Base-by-base conservation (phyloP, 768 basidiomycete species). In the Psilocybe cubensis region DNA sequence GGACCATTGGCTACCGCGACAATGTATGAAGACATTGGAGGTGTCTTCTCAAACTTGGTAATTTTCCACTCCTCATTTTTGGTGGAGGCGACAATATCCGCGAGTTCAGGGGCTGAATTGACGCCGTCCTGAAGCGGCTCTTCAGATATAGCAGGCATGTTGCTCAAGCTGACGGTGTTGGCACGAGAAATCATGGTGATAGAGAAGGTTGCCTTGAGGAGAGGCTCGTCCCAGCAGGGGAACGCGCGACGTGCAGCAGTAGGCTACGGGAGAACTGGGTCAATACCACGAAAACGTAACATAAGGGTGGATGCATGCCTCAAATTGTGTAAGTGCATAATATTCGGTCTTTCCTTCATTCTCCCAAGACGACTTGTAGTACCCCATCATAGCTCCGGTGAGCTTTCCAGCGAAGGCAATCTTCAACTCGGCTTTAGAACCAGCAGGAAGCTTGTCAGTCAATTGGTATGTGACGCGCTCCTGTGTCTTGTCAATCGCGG, bases 191-290 rank as follows among this genome's bases (percentile, higher is more conserved):
- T 80, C 80, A 96, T 78, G 12, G 87, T 88, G 57, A 94, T 76
- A 0, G 81, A 66, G 68, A 89, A 92, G 2, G 88, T 94, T 0
- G 94, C 89, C 71, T 98, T 98, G 63, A 96, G 79, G 33, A 85
- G 79, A 14, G 96, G 96, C 68, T 97, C 95, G 68, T 97, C 96
- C 92, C 92, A 96, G 76, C 89, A 92, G 24, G 92, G 92, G 71
- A 93, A 91, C 5, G 89, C 85, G 40, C 84, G 81, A 48, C 95
- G 79, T 8, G 96, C 95, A 57, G 87, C 87, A 38, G 92, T 96
- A 35, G 95, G 87, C 88, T 96, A 61, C 14, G 29, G 28, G 35
- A 43, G 24, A 38, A 14, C 24, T 14, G n/a, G 25, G 14, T 40
- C 48, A 9, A 29, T 40, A 10, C 35, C 8, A 17, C 14, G 25